These are phyloP conservation scores for Solanum hybrid DNA, from an alignment of 305 asterid species.

Conservation along the genomic window DNA sequence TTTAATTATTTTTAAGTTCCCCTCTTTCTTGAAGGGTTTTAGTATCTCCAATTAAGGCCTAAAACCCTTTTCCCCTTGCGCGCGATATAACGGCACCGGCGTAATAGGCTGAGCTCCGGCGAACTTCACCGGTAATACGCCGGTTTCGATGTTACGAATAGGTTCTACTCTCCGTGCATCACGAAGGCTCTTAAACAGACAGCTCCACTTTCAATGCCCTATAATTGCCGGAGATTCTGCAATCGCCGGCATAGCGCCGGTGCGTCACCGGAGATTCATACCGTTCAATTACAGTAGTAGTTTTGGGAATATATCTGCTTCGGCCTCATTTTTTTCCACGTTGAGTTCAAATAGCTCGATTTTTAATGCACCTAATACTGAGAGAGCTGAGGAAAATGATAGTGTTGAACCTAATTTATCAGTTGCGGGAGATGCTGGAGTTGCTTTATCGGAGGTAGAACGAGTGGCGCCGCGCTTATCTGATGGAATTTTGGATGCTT, in stretches of 20 bases:
- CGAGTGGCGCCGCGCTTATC: not conserved
- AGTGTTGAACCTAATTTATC: not conserved
- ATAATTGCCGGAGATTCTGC: not conserved
- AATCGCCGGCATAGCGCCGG: not conserved
- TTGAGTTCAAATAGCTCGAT: not conserved
- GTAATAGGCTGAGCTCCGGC: not conserved
- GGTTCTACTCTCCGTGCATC: not conserved
- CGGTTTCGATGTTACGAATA: constrained; percentile 1
- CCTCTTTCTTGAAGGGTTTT: not conserved
- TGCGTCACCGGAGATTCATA: not conserved
- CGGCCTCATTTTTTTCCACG: not conserved
- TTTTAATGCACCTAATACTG: not conserved
- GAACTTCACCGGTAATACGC: not conserved
- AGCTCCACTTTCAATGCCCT: not conserved
- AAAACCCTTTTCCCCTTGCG: not conserved
- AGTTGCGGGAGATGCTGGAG: not conserved
- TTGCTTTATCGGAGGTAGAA: not conserved
- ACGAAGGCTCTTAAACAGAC: not conserved
- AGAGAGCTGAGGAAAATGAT: not conserved
- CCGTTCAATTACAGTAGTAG: not conserved
- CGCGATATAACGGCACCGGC: not conserved
- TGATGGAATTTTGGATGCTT: constrained; percentile 40
- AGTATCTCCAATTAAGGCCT: not conserved
- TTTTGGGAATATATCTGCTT: not conserved
- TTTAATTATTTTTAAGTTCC: not conserved